Base-by-base conservation (phyloP, 2,329 filamentous ascomycete species). In the Trichoderma sp. region DNA sequence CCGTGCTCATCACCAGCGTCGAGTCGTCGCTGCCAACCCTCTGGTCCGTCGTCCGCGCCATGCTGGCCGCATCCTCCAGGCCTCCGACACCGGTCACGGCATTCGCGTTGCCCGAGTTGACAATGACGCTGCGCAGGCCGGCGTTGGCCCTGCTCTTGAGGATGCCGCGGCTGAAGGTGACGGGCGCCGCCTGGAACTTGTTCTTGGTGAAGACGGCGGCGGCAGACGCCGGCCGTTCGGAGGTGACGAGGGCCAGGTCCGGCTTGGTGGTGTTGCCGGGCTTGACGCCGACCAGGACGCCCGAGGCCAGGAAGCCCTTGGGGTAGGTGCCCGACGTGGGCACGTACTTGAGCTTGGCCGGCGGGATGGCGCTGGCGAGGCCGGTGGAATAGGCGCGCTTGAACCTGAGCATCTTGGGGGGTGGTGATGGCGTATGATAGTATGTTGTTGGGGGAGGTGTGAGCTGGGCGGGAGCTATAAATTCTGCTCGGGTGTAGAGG, bases 1-100 rank as follows among this genome's bases (percentile, higher is more conserved):
- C 95, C 2, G 95, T 99, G 76, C 93, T 97, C 95, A 99, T 98
- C 67, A 98, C 94, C 55, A 99, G 83, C n/a, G 92, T 95, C 69
- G 81, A 82, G 63, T 82, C 79, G 57, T 80, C 76, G 17, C 69
- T 72, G 15, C 82, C 83, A 3, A 84, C 77, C 66, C 73, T 77
- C 84, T 86, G 81, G 74, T 97, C 93, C 7, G 93, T 91, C 68
- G 87, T 88, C 67, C 81, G 80, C 17, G 90, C 91, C 95, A 99
- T 99, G 66, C 83, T 85, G 65, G 85, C 83, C 10, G 95, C 95
- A 82, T 99, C 93, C 74, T 97, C 90, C 61, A 96, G 82, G 1
- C 95, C 95, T 51, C 92, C 90, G 76, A 89, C 90, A 57, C 95
- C 95, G 5, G 95, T 99, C 43, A 99, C 95, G 12, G 95, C 95